Evolutionary conservation across 106 monocot genomes (phyloP).

Genomic region (Cymbidium sinense): DNA sequence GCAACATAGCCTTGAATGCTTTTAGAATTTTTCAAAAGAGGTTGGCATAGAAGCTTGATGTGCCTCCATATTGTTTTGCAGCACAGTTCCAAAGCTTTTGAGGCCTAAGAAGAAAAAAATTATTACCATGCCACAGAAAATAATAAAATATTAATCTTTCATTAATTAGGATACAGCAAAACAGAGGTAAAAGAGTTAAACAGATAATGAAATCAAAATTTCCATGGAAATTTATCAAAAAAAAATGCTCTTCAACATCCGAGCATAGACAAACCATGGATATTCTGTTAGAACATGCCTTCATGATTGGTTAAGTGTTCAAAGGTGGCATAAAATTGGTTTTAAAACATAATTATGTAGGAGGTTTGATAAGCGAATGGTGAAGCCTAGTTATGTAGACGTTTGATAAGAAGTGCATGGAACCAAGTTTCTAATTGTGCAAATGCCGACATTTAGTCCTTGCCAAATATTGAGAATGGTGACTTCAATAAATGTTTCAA

Average conservation of each 20-base stretch:
- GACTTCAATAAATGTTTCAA: too few species aligned
- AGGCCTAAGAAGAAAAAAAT: constrained; percentile 30
- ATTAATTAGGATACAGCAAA: background rate
- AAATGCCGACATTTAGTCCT: background rate
- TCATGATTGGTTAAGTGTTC: background rate
- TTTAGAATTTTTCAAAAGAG: constrained; percentile 14
- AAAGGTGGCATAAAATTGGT: background rate
- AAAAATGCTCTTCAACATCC: too few species aligned
- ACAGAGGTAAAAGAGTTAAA: background rate
- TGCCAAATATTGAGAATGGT: background rate
- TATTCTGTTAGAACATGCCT: background rate
- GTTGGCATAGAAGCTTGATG: constrained; percentile 13
- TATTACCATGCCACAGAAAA: background rate
- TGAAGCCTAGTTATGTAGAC: background rate
- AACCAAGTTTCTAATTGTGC: background rate
- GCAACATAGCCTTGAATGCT: background rate
- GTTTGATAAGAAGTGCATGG: background rate
- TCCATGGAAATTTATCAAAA: too few species aligned
- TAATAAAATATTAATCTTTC: background rate
- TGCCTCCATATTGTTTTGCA: constrained; percentile 40
- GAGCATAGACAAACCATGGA: background rate
- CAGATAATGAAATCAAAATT: background rate
- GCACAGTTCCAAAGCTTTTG: constrained; percentile 29
- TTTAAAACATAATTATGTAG: background rate
- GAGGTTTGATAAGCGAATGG: too few species aligned